These are phyloP conservation scores for Phaeomoniella chlamydospora DNA, from an alignment of 2,329 filamentous ascomycete genomes.

Conservation along the genomic window DNA sequence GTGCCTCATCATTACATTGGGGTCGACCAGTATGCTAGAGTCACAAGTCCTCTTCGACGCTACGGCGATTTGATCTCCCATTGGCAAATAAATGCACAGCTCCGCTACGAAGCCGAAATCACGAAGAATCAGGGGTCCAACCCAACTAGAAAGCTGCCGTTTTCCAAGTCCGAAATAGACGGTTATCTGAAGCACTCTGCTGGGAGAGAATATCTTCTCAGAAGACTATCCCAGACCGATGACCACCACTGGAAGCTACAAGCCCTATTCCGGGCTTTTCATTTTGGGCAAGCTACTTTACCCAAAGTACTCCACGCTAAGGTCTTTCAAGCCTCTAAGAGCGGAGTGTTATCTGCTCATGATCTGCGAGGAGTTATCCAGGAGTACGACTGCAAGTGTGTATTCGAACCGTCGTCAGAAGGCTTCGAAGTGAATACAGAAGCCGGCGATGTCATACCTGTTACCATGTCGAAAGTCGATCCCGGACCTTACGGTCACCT, in stretches of 20 bases:
- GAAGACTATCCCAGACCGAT: constrained; percentile 19
- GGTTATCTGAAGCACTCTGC: constrained; percentile 28
- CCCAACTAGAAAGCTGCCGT: constrained; percentile 38
- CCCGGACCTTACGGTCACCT: not conserved
- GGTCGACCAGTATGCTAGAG: constrained; percentile 38
- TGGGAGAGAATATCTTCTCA: constrained; percentile 24
- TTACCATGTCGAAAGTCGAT: not conserved
- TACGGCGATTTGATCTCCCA: constrained; percentile 47
- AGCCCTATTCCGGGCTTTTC: constrained; percentile 42
- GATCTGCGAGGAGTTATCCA: not conserved
- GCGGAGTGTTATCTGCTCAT: not conserved
- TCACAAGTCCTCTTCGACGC: constrained; percentile 46
- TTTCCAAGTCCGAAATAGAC: constrained; percentile 31
- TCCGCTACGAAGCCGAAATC: constrained; percentile 39
- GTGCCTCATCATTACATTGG: not conserved
- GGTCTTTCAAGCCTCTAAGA: not conserved
- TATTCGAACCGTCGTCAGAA: not conserved
- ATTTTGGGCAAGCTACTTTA: constrained; percentile 37
- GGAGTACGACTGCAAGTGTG: not conserved
- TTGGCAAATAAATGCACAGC: constrained; percentile 49
- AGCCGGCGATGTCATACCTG: not conserved
- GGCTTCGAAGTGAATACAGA: not conserved
- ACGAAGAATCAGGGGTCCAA: constrained; percentile 14
- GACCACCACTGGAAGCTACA: constrained; percentile 33
- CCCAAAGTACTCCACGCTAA: constrained; percentile 19